Conservation (phyloP, 176 grass and related monocot genomes). For the Dactylis glomerata region DNA sequence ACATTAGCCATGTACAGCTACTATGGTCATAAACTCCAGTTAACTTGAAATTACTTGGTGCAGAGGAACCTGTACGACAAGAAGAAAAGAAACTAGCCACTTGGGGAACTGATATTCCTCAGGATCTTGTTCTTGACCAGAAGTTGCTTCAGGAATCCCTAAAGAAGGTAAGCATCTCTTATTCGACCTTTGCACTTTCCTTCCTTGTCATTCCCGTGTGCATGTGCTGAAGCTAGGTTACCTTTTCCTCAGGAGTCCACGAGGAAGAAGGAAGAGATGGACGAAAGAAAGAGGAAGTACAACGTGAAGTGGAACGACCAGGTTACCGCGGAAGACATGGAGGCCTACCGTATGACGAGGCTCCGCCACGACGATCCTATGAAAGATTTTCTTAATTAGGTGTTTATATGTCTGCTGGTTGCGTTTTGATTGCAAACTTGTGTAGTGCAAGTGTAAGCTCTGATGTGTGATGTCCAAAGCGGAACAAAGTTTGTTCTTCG, state of each 20-base stretch:
- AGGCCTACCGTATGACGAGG: conserved; percentile 88
- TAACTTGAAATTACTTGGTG: conserved; percentile 21
- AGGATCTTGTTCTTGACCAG: conserved; percentile 84
- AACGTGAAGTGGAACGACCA: conserved; percentile 90
- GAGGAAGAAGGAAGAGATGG: conserved; percentile 78
- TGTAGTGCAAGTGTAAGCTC: background rate
- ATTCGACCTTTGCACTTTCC: background rate
- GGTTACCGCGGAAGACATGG: conserved; percentile 94
- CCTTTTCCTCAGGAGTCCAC: conserved; percentile 55
- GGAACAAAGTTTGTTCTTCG: background rate
- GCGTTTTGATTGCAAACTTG: background rate
- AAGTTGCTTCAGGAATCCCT: conserved; percentile 77
- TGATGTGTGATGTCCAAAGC: background rate
- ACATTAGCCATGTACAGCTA: background rate
- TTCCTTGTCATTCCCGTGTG: background rate
- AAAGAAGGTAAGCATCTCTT: conserved; percentile 66
- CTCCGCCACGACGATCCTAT: conserved; percentile 86
- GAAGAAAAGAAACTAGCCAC: conserved; percentile 82
- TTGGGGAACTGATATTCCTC: conserved; percentile 89
- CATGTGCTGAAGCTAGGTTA: conserved; percentile 36
- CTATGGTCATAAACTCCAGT: background rate
- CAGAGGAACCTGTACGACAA: conserved; percentile 54
- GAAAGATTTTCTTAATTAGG: conserved; percentile 62
- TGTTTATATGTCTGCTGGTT: background rate
- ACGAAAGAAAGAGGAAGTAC: conserved; percentile 95